phyloP scores from a whole-genome alignment of 139 green algal species.

The Tetraselmis chui region DNA sequence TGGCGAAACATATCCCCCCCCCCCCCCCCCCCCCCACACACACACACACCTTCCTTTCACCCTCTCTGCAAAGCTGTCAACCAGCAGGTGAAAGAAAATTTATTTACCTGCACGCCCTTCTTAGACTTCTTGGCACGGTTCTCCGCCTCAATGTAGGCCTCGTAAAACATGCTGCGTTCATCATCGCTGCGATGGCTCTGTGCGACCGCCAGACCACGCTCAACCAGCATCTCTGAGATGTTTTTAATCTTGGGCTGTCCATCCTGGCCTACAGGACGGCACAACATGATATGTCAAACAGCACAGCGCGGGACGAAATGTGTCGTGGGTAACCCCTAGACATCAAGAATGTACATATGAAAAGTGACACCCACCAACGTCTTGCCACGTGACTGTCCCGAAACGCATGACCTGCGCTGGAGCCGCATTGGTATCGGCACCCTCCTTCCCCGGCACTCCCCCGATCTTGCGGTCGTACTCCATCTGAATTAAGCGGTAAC shows the following conservation, averaged over 20 bases:
- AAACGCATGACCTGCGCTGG: constrained; percentile 57
- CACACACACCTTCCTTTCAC: no score
- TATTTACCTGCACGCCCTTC: constrained; percentile 46
- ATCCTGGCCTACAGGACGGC: constrained; percentile 12
- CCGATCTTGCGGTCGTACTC: constrained; percentile 89
- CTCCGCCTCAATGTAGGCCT: constrained; percentile 80
- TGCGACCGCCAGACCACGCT: constrained; percentile 72
- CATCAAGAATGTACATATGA: no score
- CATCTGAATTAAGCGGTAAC: no score
- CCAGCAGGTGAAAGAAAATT: no score
- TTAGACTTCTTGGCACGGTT: constrained; percentile 44
- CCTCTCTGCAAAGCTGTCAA: no score
- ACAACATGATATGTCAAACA: no score
- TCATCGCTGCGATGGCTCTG: constrained; percentile 59
- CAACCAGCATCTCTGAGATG: constrained; percentile 78
- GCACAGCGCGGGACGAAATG: no score
- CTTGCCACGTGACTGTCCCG: constrained; percentile 56
- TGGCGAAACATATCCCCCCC: background rate
- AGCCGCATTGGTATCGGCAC: constrained; percentile 8
- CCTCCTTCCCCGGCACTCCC: constrained; percentile 2
- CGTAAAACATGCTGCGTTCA: constrained; percentile 81
- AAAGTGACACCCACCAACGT: background rate
- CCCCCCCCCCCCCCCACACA: no score
- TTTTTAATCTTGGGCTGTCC: constrained; percentile 18
- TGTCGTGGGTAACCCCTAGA: no score